Conservation (phyloP, 2,329 filamentous ascomycete species). For the Chaetomiaceae sp. region DNA sequence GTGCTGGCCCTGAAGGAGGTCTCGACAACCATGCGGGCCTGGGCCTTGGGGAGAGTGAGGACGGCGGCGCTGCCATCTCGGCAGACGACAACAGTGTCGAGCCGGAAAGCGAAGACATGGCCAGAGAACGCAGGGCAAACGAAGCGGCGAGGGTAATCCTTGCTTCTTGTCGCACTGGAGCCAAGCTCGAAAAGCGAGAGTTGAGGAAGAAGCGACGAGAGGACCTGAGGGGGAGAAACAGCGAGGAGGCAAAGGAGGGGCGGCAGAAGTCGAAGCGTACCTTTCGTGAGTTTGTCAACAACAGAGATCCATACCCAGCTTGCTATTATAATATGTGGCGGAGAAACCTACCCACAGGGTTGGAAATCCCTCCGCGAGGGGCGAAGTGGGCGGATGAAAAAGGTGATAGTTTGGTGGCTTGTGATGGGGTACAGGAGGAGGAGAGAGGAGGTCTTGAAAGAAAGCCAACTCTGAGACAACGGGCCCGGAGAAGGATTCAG, state of each 20-base stretch:
- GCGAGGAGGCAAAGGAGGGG: not conserved
- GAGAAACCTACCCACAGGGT: not conserved
- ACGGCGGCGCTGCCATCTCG: too few species aligned
- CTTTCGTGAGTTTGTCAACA: not conserved
- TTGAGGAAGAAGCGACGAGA: not conserved
- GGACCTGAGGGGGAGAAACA: not conserved
- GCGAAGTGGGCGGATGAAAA: not conserved
- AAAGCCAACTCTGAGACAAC: not conserved
- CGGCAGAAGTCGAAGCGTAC: not conserved
- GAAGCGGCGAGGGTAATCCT: slow-evolving; percentile 4
- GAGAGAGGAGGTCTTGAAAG: not conserved
- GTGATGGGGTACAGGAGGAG: not conserved
- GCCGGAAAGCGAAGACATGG: not conserved
- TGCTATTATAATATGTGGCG: not conserved
- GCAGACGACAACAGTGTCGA: too few species aligned
- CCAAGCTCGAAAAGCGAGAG: not conserved
- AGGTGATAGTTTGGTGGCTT: too few species aligned
- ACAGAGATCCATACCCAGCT: not conserved
- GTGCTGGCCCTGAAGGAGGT: too few species aligned
- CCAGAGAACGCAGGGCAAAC: not conserved
- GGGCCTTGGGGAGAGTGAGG: too few species aligned
- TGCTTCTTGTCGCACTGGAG: not conserved
- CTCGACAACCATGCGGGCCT: too few species aligned
- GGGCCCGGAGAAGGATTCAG: not conserved
- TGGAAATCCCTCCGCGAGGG: not conserved